Conservation (phyloP, 2,329 filamentous ascomycete genomes). For the Fusarium sp. region DNA sequence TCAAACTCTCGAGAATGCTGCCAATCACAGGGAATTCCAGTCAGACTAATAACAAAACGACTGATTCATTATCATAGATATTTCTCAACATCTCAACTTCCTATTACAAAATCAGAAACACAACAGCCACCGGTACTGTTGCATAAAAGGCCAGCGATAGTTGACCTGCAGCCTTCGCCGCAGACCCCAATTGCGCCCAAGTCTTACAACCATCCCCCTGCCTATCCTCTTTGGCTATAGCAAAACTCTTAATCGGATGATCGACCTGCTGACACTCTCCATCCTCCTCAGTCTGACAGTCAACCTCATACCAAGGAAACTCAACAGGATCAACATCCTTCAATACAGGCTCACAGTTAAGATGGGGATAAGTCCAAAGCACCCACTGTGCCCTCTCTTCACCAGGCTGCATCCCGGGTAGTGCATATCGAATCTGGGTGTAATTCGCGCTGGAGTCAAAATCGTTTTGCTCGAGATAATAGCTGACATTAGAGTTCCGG, state of each 20-base stretch:
- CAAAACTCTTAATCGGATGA: background rate
- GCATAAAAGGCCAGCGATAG: rapidly evolving
- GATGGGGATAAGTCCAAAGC: background rate
- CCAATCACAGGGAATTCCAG: too few species aligned
- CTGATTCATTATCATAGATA: too few species aligned
- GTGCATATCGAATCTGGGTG: background rate
- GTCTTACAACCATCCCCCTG: background rate
- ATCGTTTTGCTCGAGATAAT: background rate
- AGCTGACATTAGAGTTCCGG: background rate
- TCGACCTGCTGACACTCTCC: background rate
- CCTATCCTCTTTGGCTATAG: background rate
- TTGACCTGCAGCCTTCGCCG: rapidly evolving
- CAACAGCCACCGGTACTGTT: too few species aligned
- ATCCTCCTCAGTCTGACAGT: background rate
- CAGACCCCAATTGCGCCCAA: background rate
- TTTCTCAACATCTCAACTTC: rapidly evolving
- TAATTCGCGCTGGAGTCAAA: background rate
- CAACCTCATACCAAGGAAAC: background rate
- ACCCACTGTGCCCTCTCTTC: background rate
- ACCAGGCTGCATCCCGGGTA: background rate
- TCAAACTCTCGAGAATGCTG: too few species aligned
- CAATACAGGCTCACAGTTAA: background rate
- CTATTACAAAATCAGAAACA: rapidly evolving
- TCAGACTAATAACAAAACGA: too few species aligned
- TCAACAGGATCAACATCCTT: background rate